phyloP scores from a whole-genome alignment of 306 rosid species.

The Gastrolobium bilobum region DNA sequence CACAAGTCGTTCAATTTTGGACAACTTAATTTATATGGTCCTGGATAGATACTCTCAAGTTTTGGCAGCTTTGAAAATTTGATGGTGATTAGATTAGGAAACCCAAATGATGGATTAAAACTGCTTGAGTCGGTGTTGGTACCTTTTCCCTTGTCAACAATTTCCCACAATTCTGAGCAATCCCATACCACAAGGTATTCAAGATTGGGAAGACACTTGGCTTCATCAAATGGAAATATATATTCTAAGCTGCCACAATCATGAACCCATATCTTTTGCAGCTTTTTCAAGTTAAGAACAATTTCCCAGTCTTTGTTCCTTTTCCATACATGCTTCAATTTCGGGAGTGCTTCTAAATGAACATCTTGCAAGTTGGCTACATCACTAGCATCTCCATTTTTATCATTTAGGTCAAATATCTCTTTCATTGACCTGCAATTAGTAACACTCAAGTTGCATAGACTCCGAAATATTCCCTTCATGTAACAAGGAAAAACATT shows the following conservation, averaged over 20 bases:
- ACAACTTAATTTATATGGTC: background rate
- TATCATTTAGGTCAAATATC: slow-evolving; percentile 15
- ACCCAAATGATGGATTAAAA: background rate
- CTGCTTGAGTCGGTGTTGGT: too few species aligned
- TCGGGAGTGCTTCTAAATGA: background rate
- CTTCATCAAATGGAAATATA: slow-evolving; percentile 39
- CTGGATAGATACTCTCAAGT: slow-evolving; percentile 6
- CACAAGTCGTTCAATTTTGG: background rate
- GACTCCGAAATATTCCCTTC: background rate
- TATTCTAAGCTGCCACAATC: background rate
- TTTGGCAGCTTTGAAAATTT: background rate
- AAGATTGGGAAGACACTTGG: background rate
- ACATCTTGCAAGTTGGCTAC: background rate
- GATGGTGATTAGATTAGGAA: background rate
- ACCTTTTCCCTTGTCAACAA: background rate
- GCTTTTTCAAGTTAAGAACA: background rate
- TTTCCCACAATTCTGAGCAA: background rate
- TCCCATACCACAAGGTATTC: background rate
- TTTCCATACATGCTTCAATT: slow-evolving; percentile 42
- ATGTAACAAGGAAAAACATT: slow-evolving; percentile 12
- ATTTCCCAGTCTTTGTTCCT: slow-evolving; percentile 20
- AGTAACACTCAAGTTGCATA: background rate
- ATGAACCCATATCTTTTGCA: background rate
- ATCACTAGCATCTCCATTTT: background rate
- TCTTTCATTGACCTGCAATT: slow-evolving; percentile 19